phyloP scores from a whole-genome alignment of 768 basidiomycete genomes.

The Paxillus rubicundulus region DNA sequence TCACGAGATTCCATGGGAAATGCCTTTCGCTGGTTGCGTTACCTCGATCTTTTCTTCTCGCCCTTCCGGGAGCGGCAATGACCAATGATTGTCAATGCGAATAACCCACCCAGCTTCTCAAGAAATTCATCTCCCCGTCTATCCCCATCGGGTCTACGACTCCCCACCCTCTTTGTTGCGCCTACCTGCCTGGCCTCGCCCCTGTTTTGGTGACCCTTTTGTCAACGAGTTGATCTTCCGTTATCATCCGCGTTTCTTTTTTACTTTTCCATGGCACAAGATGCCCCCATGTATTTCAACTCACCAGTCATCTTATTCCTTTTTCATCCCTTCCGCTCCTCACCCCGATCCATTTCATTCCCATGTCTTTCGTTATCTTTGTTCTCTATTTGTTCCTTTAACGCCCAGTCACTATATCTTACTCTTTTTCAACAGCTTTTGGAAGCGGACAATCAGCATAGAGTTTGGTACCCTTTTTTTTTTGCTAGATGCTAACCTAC shows the following conservation, averaged over 20 bases:
- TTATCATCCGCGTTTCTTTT: conserved; percentile 7
- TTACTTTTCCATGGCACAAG: conserved; percentile 3
- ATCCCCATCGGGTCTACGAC: not conserved
- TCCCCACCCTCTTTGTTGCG: not conserved
- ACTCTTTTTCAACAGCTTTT: not conserved
- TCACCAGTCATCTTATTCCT: no score
- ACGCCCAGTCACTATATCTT: conserved; percentile 1
- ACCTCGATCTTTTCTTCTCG: conserved; percentile 4
- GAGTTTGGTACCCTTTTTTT: conserved; percentile 6
- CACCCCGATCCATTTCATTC: not conserved
- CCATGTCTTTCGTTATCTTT: not conserved
- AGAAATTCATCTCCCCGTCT: conserved; percentile 10
- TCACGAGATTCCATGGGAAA: not conserved
- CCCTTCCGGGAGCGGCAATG: not conserved
- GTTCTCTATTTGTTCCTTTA: not conserved
- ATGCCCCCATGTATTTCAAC: conserved; percentile 17
- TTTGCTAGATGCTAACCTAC: not conserved
- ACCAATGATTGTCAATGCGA: not conserved
- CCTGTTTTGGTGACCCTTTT: not conserved
- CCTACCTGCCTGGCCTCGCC: not conserved
- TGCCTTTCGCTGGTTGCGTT: conserved; percentile 12
- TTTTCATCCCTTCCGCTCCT: not conserved
- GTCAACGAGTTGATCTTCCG: conserved; percentile 1
- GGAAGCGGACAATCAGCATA: conserved; percentile 17
- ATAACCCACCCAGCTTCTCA: conserved; percentile 5